Evolutionary conservation across 345 rosid species (phyloP).

Genomic region (Hevea brasiliensis): DNA sequence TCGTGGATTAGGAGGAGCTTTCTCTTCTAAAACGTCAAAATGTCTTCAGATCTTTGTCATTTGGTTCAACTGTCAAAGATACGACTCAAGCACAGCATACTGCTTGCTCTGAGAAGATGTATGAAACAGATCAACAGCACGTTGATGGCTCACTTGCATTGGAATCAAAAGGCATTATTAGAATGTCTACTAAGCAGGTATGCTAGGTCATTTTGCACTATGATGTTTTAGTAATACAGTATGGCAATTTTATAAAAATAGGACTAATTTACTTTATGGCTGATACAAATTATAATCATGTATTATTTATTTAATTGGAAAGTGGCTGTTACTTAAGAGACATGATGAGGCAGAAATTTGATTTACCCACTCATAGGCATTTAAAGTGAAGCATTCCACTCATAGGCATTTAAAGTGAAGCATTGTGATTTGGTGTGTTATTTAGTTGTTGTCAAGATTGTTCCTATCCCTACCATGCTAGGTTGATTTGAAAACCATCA

Average conservation of each 20-base stretch:
- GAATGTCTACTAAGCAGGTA: constrained; percentile 96
- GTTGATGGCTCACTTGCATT: constrained; percentile 49
- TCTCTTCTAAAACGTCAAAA: constrained; percentile 74
- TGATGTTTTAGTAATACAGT: background rate
- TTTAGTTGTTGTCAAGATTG: background rate
- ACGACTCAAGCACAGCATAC: constrained; percentile 36
- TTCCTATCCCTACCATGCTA: background rate
- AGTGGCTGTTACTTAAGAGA: background rate
- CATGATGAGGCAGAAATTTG: constrained; percentile 1
- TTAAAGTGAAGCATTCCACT: too few species aligned
- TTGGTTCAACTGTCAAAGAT: constrained; percentile 53
- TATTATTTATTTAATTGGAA: background rate
- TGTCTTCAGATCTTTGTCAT: constrained; percentile 74
- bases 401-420: background rate
- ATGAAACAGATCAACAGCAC: constrained; percentile 40
- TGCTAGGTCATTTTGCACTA: constrained; percentile 6
- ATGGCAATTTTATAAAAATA: constrained; percentile 1
- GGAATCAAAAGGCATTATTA: constrained; percentile 68
- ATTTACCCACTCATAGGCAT: background rate
- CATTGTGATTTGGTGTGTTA: background rate
- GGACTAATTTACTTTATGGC: constrained; percentile 3
- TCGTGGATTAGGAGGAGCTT: constrained; percentile 75
- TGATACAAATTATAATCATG: background rate
- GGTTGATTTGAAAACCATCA: background rate
- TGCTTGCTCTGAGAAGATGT: constrained; percentile 26